phyloP scores from a whole-genome alignment of 306 rosid species.

The Betula pendula region DNA sequence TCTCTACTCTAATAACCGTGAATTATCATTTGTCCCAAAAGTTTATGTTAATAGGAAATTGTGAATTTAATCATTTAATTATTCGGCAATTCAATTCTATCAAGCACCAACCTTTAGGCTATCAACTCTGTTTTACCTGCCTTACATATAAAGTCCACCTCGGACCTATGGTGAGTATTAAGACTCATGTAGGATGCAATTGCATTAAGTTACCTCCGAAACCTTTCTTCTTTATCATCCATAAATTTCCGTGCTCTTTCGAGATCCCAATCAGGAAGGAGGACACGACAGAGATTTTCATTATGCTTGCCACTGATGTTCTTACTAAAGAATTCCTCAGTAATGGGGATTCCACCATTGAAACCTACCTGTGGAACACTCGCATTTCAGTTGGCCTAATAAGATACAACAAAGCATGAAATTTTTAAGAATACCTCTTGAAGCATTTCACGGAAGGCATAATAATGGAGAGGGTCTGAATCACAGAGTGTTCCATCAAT shows the following conservation, averaged over 20 bases:
- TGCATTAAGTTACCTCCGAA: conserved; percentile 32
- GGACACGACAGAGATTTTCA: conserved; percentile 33
- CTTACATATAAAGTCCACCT: neutral
- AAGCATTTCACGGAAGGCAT: conserved; percentile 48
- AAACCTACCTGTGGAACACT: conserved; percentile 38
- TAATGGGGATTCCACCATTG: conserved; percentile 47
- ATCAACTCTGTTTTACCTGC: neutral
- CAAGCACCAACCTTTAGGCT: neutral
- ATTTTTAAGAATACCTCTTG: conserved; percentile 32
- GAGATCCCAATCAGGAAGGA: conserved; percentile 46
- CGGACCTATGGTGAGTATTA: neutral
- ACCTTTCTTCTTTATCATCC: conserved; percentile 39
- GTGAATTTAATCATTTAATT: too few species aligned
- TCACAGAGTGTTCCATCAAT: conserved; percentile 55
- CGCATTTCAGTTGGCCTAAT: neutral
- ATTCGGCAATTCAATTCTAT: neutral
- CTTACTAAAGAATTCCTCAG: conserved; percentile 43
- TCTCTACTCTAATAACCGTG: too few species aligned
- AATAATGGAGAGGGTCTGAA: conserved; percentile 43
- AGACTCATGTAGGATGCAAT: neutral
- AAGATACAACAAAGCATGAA: neutral
- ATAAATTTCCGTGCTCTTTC: conserved; percentile 34
- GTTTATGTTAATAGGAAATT: too few species aligned
- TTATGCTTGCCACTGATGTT: conserved; percentile 46
- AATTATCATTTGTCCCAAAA: too few species aligned